Conservation (phyloP, 2,329 filamentous ascomycete genomes). For the Colletotrichum sp. region DNA sequence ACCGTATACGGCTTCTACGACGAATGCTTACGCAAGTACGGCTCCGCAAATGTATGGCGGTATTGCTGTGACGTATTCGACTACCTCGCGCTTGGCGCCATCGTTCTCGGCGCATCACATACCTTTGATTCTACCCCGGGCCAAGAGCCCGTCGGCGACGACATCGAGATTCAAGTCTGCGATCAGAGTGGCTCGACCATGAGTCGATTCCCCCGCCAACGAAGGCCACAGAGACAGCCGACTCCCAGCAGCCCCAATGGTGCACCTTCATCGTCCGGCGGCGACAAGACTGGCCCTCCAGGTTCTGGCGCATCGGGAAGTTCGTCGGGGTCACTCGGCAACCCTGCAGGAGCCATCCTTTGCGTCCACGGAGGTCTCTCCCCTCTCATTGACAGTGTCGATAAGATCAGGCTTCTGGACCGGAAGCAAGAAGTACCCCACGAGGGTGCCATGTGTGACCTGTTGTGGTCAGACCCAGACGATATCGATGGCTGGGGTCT, state of each 20-base stretch:
- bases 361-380: constrained; percentile 96
- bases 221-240: constrained; percentile 24
- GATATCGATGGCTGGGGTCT: constrained; percentile 98
- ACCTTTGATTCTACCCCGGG: constrained; percentile 53
- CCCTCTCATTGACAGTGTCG: constrained; percentile 89
- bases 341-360: constrained; percentile 81
- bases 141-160: constrained; percentile 63
- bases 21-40: constrained; percentile 94
- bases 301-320: constrained; percentile 80
- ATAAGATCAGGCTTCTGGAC: constrained; percentile 94
- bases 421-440: constrained; percentile 98
- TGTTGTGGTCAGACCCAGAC: constrained; percentile 97
- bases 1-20: constrained; percentile 99
- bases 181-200: constrained; percentile 84
- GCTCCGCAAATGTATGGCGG: constrained; percentile 94
- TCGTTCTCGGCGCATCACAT: constrained; percentile 86
- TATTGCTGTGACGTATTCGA: constrained; percentile 99
- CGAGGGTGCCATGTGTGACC: constrained; percentile 98
- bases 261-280: constrained; percentile 31
- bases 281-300: constrained; percentile 69
- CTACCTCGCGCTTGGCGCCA: constrained; percentile 88
- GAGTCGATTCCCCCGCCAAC: constrained; percentile 66
- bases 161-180: constrained; percentile 92
- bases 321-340: constrained; percentile 67
- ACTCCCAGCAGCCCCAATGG: constrained; percentile 34